Percentiles rank a stretch among this genome's conserved stretches.
Evolutionary conservation across 352 stramenopile genomes (phyloP).

Genomic region (Phytopythium litorale): DNA sequence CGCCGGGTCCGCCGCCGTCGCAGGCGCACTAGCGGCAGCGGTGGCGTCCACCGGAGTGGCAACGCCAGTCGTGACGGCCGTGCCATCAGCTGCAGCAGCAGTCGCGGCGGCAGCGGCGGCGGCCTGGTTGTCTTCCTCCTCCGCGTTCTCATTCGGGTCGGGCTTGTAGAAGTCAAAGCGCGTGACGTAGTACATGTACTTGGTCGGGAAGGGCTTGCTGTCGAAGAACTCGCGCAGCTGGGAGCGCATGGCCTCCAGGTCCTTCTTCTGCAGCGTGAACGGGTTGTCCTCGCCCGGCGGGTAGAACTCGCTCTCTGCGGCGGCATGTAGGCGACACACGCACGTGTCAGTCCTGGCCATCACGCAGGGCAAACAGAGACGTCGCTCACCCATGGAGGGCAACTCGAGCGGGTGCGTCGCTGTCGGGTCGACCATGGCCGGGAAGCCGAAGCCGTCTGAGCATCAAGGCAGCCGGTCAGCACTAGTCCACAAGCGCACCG

Average conservation of each 20-base stretch:
- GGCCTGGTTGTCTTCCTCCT: slow-evolving; percentile 25
- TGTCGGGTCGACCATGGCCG: slow-evolving; percentile 54
- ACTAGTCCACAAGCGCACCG: background rate
- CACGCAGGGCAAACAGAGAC: too few relatives aligned
- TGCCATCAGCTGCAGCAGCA: background rate
- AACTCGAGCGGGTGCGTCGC: slow-evolving; percentile 57
- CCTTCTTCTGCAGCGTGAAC: slow-evolving; percentile 27
- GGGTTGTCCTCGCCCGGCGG: slow-evolving; percentile 56
- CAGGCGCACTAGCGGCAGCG: background rate
- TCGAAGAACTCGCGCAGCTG: slow-evolving; percentile 79
- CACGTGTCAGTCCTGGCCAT: background rate
- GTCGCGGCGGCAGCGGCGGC: background rate
- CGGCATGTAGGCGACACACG: background rate
- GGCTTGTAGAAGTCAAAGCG: slow-evolving; percentile 75
- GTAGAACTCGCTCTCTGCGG: slow-evolving; percentile 45
- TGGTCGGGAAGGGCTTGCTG: slow-evolving; percentile 75
- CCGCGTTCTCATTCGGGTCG: slow-evolving; percentile 31
- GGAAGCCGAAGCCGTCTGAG: slow-evolving; percentile 59
- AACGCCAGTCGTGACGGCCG: background rate
- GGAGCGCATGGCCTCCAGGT: slow-evolving; percentile 61
- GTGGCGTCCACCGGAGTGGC: slow-evolving; percentile 1
- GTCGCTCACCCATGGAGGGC: slow-evolving; percentile 46
- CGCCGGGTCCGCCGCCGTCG: slow-evolving; percentile 10
- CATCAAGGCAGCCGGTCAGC: slow-evolving; percentile 5
- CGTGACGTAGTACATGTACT: slow-evolving; percentile 86